These are phyloP conservation scores for Kwoniella dendrophila DNA, from an alignment of 768 basidiomycete species.

Conservation along the genomic window DNA sequence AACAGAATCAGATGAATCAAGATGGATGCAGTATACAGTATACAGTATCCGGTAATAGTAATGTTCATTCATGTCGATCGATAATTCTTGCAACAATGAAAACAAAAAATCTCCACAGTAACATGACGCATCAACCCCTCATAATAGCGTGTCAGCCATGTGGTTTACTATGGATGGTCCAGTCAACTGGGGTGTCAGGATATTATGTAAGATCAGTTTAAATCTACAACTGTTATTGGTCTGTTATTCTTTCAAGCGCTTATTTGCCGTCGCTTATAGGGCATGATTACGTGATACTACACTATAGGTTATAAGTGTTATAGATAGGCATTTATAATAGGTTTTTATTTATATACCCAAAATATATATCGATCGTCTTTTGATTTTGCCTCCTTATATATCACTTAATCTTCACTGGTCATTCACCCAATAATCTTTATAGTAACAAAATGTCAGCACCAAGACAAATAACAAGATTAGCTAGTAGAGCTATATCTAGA, in stretches of 20 bases:
- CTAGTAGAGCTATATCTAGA: slow-evolving; percentile 2
- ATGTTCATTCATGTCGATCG: not conserved
- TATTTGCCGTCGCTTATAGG: not conserved
- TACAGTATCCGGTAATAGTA: too few species aligned
- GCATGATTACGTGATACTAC: too few species aligned
- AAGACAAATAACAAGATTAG: slow-evolving; percentile 7
- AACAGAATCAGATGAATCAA: not conserved
- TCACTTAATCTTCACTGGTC: not conserved
- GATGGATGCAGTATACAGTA: too few species aligned
- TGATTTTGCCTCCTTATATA: too few species aligned
- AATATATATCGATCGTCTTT: too few species aligned
- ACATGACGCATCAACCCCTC: slow-evolving; percentile 13
- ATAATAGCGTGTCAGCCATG: not conserved
- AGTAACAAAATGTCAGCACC: slow-evolving; percentile 10
- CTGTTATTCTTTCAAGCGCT: too few species aligned
- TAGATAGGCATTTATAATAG: too few species aligned
- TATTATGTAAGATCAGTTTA: not conserved
- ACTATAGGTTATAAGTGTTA: too few species aligned
- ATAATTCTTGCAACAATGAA: not conserved
- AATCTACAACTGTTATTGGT: too few species aligned
- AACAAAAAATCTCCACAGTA: not conserved
- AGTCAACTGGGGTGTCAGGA: not conserved
- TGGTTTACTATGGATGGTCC: not conserved
- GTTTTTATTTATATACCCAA: too few species aligned
- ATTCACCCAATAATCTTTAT: not conserved